Evolutionary conservation across 257 asterid species (phyloP), one percentile per base, ranked within the genome.

Genomic region (Solanum piurae): DNA sequence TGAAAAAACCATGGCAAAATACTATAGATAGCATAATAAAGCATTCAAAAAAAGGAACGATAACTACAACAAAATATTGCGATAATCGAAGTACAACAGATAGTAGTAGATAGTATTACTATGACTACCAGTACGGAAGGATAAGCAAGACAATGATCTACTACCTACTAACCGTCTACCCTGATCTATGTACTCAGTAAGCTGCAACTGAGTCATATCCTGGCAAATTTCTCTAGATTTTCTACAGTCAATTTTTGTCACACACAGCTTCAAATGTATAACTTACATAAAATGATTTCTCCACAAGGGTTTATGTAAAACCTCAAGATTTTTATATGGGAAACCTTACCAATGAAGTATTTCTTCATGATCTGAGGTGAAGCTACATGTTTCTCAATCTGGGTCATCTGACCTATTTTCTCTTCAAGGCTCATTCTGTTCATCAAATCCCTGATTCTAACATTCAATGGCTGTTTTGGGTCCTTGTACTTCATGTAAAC

Each of bases 381-480:
- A 69, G 90, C 89, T 31, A 80, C 89, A 40, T 37, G 52, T 71
- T 84, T 72, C 25, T 89, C 90, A 83, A 89, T 86, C 85, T 89
- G 90, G 27, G 87, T 89, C 90, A 89, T 89, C 86, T 89, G 90
- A 20, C 90, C 89, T 38, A 89, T 52, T 64, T 89, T 89, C 42
- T 89, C 90, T 46, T 82, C 79, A 71, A 89, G 87, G 58, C 84
- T 89, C 90, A 89, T 89, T 58, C 90, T 87, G 8, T 42, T 80
- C 84, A 86, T 84, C 85, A 89, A 87, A 55, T 89, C 89, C 5
- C 37, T 86, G 69, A 89, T 64, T 82, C 90, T 86, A 34, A 37
- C 87, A 66, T 73, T 79, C 69, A 89, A 12, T 49, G 86, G 89
- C 64, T 89, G 89, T 16, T 86, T 86, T 38, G 90, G 85, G 75